Percentiles rank a stretch among this genome's conserved stretches.
Evolutionary conservation across 129 eudicot genomes (phyloP).

Genomic region (Lonicera japonica): DNA sequence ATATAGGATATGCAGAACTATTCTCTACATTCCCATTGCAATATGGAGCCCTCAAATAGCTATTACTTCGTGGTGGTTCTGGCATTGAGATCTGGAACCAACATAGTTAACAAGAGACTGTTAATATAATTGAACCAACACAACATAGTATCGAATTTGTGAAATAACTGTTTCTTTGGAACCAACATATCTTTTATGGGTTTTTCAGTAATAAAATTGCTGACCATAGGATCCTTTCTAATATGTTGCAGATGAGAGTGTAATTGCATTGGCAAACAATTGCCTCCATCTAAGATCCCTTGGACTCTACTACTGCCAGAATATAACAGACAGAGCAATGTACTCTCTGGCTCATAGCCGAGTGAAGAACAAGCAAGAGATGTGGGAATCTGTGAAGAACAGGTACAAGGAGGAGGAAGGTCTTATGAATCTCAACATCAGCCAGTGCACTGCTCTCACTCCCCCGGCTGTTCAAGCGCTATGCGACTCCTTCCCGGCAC

Average conservation of each 20-base stretch:
- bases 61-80: too few relatives aligned
- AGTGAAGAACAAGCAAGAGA: constrained; percentile 49
- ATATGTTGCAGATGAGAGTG: constrained; percentile 67
- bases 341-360: constrained; percentile 79
- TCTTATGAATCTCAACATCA: constrained; percentile 75
- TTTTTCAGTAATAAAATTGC: too few relatives aligned
- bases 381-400: constrained; percentile 55
- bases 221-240: too few relatives aligned
- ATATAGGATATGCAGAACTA: too few relatives aligned
- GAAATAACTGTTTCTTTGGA: too few relatives aligned
- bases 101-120: too few relatives aligned
- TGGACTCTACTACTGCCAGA: constrained; percentile 83
- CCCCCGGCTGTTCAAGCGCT: constrained; percentile 96
- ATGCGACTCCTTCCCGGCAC: constrained; percentile 80
- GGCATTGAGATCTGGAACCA: too few relatives aligned
- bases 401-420: constrained; percentile 63
- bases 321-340: constrained; percentile 81
- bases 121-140: too few relatives aligned
- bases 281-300: constrained; percentile 74
- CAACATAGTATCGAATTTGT: too few relatives aligned
- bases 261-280: constrained; percentile 79
- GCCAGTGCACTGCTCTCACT: constrained; percentile 95
- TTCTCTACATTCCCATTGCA: too few relatives aligned
- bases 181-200: too few relatives aligned
- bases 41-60: too few relatives aligned